These are phyloP conservation scores for Aureobasidium sp. DNA, from an alignment of 2,329 filamentous ascomycete species.

Conservation along the genomic window DNA sequence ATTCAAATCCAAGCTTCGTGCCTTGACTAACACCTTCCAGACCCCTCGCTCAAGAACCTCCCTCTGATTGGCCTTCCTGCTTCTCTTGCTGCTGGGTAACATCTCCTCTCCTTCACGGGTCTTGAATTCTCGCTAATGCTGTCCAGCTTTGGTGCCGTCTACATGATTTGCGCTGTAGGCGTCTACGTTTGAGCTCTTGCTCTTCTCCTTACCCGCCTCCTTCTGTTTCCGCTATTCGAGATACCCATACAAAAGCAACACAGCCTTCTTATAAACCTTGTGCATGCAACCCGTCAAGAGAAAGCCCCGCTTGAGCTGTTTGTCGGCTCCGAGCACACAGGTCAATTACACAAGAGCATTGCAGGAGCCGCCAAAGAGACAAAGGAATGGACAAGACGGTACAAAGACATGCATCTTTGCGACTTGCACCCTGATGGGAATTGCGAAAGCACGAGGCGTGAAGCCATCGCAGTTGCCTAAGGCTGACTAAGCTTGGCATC, in stretches of 20 bases:
- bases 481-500: slow-evolving; percentile 9
- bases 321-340: too few species aligned
- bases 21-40: slow-evolving; percentile 37
- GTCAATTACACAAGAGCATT: not conserved
- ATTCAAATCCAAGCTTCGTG: not conserved
- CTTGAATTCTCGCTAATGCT: slow-evolving; percentile 13
- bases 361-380: not conserved
- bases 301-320: not conserved
- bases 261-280: not conserved
- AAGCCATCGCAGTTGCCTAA: not conserved
- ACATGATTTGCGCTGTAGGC: slow-evolving; percentile 97
- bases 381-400: not conserved
- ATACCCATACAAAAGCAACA: slow-evolving; percentile 6
- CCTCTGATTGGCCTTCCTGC: slow-evolving; percentile 74
- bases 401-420: not conserved
- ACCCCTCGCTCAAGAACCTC: slow-evolving; percentile 71
- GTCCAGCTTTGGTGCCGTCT: slow-evolving; percentile 78
- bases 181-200: slow-evolving; percentile 73
- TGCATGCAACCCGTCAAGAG: not conserved
- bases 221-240: slow-evolving; percentile 1
- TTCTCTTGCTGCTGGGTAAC: slow-evolving; percentile 78
- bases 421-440: not conserved
- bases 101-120: slow-evolving; percentile 17
- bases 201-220: not conserved
- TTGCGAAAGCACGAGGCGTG: not conserved